A percentile compares a stretch with the other conserved stretches of the same genome.
phyloP scores from a whole-genome alignment of 2,329 filamentous ascomycete genomes.

The Apiospora arundinis region DNA sequence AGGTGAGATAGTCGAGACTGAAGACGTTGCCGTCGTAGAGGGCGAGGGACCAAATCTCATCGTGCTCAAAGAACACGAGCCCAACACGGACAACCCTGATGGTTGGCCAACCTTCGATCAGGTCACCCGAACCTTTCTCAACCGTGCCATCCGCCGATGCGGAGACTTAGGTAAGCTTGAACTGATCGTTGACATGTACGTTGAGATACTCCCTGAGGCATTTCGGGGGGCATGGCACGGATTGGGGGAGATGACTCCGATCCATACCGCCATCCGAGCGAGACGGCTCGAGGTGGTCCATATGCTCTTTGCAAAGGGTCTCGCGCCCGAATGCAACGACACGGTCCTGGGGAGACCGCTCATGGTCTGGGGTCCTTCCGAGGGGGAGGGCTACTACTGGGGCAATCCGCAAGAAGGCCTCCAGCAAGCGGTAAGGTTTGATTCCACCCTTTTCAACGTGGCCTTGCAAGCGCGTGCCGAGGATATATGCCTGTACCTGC shows the following conservation, averaged over 20 bases:
- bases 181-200: background rate
- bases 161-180: background rate
- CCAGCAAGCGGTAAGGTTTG: background rate
- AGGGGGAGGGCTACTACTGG: background rate
- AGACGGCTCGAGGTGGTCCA: background rate
- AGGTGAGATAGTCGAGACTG: background rate
- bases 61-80: background rate
- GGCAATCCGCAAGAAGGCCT: background rate
- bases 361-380: background rate
- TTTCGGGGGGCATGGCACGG: background rate
- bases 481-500: background rate
- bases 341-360: background rate
- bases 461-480: background rate
- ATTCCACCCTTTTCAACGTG: background rate
- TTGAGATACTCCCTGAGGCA: background rate
- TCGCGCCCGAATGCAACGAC: background rate
- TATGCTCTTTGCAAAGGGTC: background rate
- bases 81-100: background rate
- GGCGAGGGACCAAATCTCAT: background rate
- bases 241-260: background rate
- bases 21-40: background rate
- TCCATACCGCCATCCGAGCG: constrained; percentile 9
- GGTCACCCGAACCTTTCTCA: background rate
- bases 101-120: background rate
- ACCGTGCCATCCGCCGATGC: background rate